A percentile compares a stretch with the other conserved stretches of the same genome.
Conservation (phyloP, 2,329 filamentous ascomycete genomes). For the Massarina eburnea region DNA sequence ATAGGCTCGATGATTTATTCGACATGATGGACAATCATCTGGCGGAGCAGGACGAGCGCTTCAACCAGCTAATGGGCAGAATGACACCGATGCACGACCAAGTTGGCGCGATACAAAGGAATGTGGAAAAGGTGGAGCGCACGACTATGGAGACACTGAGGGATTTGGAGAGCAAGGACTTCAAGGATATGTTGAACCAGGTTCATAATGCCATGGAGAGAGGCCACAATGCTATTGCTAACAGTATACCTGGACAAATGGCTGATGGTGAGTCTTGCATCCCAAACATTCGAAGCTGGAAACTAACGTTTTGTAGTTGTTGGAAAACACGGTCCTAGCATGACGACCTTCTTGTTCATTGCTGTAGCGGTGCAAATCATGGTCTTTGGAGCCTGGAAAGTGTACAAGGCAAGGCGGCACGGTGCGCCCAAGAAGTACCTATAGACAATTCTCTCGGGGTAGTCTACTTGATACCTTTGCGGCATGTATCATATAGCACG, state of each 20-base stretch:
- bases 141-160: slow-evolving; percentile 53
- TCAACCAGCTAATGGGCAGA: slow-evolving; percentile 53
- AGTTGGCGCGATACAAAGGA: slow-evolving; percentile 44
- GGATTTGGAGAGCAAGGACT: slow-evolving; percentile 60
- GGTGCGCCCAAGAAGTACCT: slow-evolving; percentile 90
- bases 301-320: slow-evolving; percentile 48
- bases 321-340: slow-evolving; percentile 55
- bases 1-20: slow-evolving; percentile 67
- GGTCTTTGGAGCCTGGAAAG: slow-evolving; percentile 67
- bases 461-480: neutral
- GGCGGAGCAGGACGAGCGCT: slow-evolving; percentile 57
- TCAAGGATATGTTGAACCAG: slow-evolving; percentile 55
- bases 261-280: slow-evolving; percentile 48
- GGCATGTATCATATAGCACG: slow-evolving; percentile 2
- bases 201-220: slow-evolving; percentile 57
- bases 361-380: slow-evolving; percentile 75
- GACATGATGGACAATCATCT: slow-evolving; percentile 57
- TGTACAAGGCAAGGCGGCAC: slow-evolving; percentile 78
- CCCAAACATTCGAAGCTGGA: neutral
- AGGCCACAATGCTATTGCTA: slow-evolving; percentile 55
- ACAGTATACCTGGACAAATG: slow-evolving; percentile 54
- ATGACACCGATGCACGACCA: slow-evolving; percentile 35
- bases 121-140: slow-evolving; percentile 57
- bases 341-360: slow-evolving; percentile 67
- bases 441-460: slow-evolving; percentile 41